Evolutionary conservation across 306 rosid species (phyloP), one percentile per base, ranked within the genome.

Genomic region (Pachyrhizus erosus): DNA sequence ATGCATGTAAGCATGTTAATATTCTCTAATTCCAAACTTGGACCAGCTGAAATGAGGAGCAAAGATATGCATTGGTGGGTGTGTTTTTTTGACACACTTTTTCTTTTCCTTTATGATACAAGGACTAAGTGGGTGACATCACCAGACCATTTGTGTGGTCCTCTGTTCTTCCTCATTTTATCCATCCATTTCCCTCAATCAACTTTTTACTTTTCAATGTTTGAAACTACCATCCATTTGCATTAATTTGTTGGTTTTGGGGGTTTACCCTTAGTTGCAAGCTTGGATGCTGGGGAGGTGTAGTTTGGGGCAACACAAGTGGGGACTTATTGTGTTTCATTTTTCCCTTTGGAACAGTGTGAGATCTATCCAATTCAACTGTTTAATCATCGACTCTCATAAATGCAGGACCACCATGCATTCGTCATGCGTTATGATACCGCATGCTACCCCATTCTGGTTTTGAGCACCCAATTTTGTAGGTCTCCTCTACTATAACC

Each of bases 371-470:
- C 49, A 11, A 64, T 73, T 83, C 57, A 76, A 72, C 39, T 42
- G 57, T 68, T 75, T 26, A 58, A 88, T 80, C 57, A 79, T 80
- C 40, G 3, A 13, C 5, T 34, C 54, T 80, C 68, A 51, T 73
- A 49, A 73, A 80, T 55, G 70, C 11, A 76, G 87, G 89, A 83
- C 87, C 89, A 88, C 85, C 83, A 17, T 77, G 74, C 87, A 81
- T 62, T 81, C 76, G 75, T 81, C 91, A 86, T 83, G 89, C 87
- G 91, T 79, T 84, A 88, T 88, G 70, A 86, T 88, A 24, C 77
- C 84, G 86, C 88, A 84, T 84, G 90, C 88, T 51, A 54, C 82
- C 77, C 80, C 66, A 62, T 61, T 84, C 60, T 46, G 5, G 39
- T 57, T 1, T 65, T 73, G 15, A 37, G 23, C 71, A n/a, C 73